phyloP scores from a whole-genome alignment of 257 asterid species.

The Lavandula angustifolia region DNA sequence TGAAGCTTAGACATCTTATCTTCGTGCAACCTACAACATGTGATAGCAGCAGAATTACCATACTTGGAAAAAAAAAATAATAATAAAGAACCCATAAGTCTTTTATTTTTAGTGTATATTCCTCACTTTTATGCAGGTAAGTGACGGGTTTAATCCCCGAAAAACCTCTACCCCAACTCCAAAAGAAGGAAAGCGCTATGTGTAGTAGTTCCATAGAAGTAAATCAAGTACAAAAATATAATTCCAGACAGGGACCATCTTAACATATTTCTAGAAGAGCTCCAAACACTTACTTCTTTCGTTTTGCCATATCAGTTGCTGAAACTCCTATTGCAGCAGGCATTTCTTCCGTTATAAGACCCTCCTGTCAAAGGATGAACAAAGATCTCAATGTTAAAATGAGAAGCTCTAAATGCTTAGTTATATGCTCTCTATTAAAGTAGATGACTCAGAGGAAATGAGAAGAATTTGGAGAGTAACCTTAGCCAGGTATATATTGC shows the following conservation, averaged over 20 bases:
- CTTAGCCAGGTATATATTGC: constrained; percentile 90
- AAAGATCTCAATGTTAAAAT: constrained; percentile 24
- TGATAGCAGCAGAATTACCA: constrained; percentile 6
- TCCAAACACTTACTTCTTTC: constrained; percentile 63
- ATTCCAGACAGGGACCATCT: constrained; percentile 1
- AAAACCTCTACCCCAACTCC: too few relatives aligned
- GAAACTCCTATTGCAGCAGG: constrained; percentile 97
- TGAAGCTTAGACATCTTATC: constrained; percentile 76
- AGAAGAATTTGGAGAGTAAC: constrained; percentile 42
- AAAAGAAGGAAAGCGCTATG: background rate
- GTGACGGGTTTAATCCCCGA: too few relatives aligned
- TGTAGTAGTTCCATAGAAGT: constrained; percentile 16
- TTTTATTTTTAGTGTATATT: too few relatives aligned
- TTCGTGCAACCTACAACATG: constrained; percentile 69
- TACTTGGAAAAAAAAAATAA: constrained; percentile 5
- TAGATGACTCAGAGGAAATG: constrained; percentile 17
- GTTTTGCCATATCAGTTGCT: constrained; percentile 73
- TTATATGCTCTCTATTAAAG: constrained; percentile 5
- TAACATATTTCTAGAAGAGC: background rate
- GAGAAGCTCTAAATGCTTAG: constrained; percentile 1
- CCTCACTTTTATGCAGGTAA: too few relatives aligned
- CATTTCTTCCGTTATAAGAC: constrained; percentile 76
- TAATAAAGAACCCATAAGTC: background rate
- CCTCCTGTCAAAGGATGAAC: constrained; percentile 64
- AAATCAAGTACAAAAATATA: background rate